Percentiles rank a stretch among this genome's conserved stretches.
These are phyloP conservation scores for Neophaeococcomyces mojaviensis DNA, from an alignment of 2,329 filamentous ascomycete species.

Conservation along the genomic window DNA sequence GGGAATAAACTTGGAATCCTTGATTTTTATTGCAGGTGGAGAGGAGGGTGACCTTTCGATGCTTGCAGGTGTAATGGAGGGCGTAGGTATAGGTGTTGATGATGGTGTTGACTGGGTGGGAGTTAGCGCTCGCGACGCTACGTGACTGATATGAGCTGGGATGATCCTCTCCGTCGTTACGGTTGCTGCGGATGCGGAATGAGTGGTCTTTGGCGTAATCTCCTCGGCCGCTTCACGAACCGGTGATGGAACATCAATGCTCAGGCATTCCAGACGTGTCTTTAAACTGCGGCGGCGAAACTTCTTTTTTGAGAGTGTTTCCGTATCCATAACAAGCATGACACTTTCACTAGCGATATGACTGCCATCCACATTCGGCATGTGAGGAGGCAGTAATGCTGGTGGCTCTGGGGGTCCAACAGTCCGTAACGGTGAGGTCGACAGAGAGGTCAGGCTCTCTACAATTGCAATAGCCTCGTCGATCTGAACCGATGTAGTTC, in stretches of 20 bases:
- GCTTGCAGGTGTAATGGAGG: background rate
- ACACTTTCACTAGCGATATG: background rate
- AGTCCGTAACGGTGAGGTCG: background rate
- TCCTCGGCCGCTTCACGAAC: conserved; percentile 18
- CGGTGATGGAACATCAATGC: conserved; percentile 14
- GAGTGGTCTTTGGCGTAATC: conserved; percentile 8
- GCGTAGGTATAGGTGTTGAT: background rate
- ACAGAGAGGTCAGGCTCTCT: conserved; percentile 11
- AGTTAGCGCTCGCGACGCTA: background rate
- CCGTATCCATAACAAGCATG: background rate
- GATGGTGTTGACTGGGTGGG: background rate
- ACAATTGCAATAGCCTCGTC: conserved; percentile 23
- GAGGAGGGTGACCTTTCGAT: conserved; percentile 1
- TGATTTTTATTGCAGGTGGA: conserved; percentile 16
- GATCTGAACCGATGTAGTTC: conserved; percentile 10
- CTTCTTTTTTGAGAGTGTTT: background rate
- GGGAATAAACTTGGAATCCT: conserved; percentile 22
- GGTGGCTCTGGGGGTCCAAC: background rate
- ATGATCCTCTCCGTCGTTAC: background rate
- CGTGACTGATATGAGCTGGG: background rate
- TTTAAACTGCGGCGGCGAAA: background rate
- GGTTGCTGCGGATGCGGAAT: background rate
- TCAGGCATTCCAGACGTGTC: conserved; percentile 1
- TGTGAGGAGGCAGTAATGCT: background rate
- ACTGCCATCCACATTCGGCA: background rate